These are phyloP conservation scores for Penicillium sp. DNA, from an alignment of 2,329 filamentous ascomycete species.

Conservation along the genomic window DNA sequence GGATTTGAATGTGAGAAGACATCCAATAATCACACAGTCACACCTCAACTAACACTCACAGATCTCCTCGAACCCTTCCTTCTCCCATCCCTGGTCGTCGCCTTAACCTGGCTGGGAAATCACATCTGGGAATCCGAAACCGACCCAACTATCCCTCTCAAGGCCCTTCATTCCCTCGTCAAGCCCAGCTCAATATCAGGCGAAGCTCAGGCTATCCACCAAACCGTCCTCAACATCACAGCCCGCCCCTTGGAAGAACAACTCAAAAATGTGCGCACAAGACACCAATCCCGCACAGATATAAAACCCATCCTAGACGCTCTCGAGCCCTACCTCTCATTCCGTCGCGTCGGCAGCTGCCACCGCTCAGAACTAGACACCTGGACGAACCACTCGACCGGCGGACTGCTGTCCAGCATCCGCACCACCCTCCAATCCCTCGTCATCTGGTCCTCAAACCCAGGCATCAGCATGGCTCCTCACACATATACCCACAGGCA, in stretches of 20 bases:
- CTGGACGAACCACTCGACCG: constrained; percentile 51
- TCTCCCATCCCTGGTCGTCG: constrained; percentile 61
- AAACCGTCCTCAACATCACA: constrained; percentile 59
- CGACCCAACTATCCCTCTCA: constrained; percentile 55
- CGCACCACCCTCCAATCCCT: constrained; percentile 54
- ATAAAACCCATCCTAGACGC: constrained; percentile 55
- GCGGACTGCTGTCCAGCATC: constrained; percentile 50
- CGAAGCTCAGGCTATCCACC: constrained; percentile 63
- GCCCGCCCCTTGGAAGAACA: constrained; percentile 54
- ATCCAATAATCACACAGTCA: not conserved
- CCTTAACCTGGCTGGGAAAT: constrained; percentile 60
- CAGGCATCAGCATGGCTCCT: constrained; percentile 54
- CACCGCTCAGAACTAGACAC: constrained; percentile 53
- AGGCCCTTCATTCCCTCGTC: constrained; percentile 58
- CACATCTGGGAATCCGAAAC: constrained; percentile 54
- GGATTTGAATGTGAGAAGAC: constrained; percentile 60
- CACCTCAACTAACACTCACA: constrained; percentile 26
- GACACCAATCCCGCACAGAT: constrained; percentile 52
- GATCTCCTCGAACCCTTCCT: constrained; percentile 65
- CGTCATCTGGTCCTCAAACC: constrained; percentile 54
- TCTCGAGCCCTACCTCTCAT: constrained; percentile 53
- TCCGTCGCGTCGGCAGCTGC: constrained; percentile 50
- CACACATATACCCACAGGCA: constrained; percentile 59
- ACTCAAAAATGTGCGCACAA: constrained; percentile 52
- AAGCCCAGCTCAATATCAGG: constrained; percentile 59